These are phyloP conservation scores for Leccinum sublutescens DNA, from an alignment of 768 basidiomycete species.

Conservation along the genomic window DNA sequence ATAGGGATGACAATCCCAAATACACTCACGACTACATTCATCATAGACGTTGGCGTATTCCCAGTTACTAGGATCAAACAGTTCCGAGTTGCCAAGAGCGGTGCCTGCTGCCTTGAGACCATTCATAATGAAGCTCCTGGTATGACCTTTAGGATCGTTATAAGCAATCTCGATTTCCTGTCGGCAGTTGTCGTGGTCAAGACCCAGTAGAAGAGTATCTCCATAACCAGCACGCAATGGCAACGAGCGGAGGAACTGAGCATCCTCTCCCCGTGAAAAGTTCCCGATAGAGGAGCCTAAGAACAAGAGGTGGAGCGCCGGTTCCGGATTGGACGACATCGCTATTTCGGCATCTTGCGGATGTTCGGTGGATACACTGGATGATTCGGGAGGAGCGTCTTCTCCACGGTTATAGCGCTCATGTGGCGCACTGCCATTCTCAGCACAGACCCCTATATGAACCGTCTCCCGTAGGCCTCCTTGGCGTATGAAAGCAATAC, in stretches of 20 bases:
- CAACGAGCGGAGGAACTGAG: slow-evolving; percentile 70
- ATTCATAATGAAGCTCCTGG: slow-evolving; percentile 81
- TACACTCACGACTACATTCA: slow-evolving; percentile 44
- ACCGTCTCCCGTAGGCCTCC: slow-evolving; percentile 23
- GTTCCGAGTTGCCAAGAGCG: slow-evolving; percentile 59
- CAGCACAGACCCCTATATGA: slow-evolving; percentile 4
- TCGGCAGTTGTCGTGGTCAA: slow-evolving; percentile 79
- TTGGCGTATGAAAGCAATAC: slow-evolving; percentile 72
- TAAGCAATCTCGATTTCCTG: slow-evolving; percentile 81
- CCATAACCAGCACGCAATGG: slow-evolving; percentile 72
- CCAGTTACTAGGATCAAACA: slow-evolving; percentile 72
- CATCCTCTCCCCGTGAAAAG: slow-evolving; percentile 69
- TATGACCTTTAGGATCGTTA: slow-evolving; percentile 75
- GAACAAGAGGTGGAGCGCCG: slow-evolving; percentile 82
- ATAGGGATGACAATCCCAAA: background rate
- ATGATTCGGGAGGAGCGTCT: slow-evolving; percentile 42
- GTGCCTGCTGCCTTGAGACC: slow-evolving; percentile 70
- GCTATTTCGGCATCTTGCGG: slow-evolving; percentile 1
- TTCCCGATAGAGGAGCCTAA: slow-evolving; percentile 92
- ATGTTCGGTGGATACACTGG: slow-evolving; percentile 22
- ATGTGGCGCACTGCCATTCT: background rate
- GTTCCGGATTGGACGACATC: slow-evolving; percentile 48
- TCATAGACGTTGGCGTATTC: slow-evolving; percentile 67
- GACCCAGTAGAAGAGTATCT: slow-evolving; percentile 86
- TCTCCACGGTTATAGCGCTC: slow-evolving; percentile 14